Base-by-base conservation (phyloP, 176 grass and related monocot species). In the Hyparrhenia diplandra region DNA sequence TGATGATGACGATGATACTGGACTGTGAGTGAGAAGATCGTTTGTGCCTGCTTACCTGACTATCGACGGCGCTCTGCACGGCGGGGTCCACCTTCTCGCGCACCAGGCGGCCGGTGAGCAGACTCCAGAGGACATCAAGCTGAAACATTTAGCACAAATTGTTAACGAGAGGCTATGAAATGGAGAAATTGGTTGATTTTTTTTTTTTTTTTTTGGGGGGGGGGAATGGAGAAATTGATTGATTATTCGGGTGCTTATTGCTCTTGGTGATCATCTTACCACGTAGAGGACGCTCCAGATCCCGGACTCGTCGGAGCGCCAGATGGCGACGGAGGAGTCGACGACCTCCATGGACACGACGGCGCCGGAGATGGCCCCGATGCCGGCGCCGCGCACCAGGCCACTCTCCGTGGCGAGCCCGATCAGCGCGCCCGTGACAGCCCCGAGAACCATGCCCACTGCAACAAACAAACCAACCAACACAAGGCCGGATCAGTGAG, bases 61-160 rank as follows among this genome's bases (percentile, higher is more conserved):
- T 94, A 57, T 92, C 76, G 4, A 97, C 89, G 42, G 94, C 94
- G 87, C 30, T 91, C 84, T 97, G 94, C 73, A 97, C 92, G 27
- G 94, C 94, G 0, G 94, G 94, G 62, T 92, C 85, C 8, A 97
- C 89, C 84, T 97, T 97, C 57, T 97, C 94, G 43, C 94, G 87
- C 6, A 94, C 94, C 7, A 97, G 89, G 4, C 86, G 90, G 5
- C 94, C 94, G 9, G 86, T 97, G 41, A 97, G 42, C 10, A 97
- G 89, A 43, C 94, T 97, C 81, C 84, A 97, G 40, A 97, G 77
- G 16, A 94, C 92, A 43, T 84, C 83, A 4, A 94, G 79, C 94
- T 97, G 88, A 16, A 83, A 49, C 9, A 58, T 64, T 34, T 6
- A 20, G 47, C 47, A 7, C 47, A 20, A 2, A 18, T 18, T 51